Evolutionary conservation across 148 eudicot genomes (phyloP), one percentile per base, ranked within the genome.

Genomic region (Rhododendron kiyosumense): DNA sequence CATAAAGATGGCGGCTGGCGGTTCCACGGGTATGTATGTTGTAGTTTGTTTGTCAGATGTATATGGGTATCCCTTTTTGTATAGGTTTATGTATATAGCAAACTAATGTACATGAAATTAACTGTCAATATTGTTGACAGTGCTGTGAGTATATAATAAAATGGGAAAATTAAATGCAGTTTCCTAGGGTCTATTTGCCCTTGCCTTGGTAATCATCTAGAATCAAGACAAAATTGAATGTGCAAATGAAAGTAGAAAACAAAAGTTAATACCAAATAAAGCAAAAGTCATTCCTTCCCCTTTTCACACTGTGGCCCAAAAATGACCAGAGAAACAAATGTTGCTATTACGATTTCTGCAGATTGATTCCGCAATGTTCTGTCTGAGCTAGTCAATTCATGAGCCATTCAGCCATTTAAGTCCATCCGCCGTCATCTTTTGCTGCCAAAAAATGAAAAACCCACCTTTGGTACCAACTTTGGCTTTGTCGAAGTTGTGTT

Each of bases 21-120:
- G 17, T 14, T 8, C n/a, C 65, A 26, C 88, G 3, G n/a, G 54
- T 54, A 82, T 41, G 81, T 84, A 84, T 22, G n/a, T 84, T 30
- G 26, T 12, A 26, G 28, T 48, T 18, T 73, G 84, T 63, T 22
- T 63, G 26, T 61, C 9, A 38, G 28, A 5, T 54, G 83, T 65
- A 69, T 43, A 83, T 45, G 52, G 75, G 54, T 45, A 45, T 43
- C 46, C 36, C 43, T 36, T 65, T 43, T 65, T 38, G 84, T 63
- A 81, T 22, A 81, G 28, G 34, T 14, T 24, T 61, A 32, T 82
- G 38, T 63, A 82, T 45, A 11, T 81, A 81, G 26, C 7, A 36
- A 22, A 63, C 13, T 17, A 52, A 81, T 54, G 28, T 6, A 17
- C 41, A 51, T 11, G 18, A 26, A 79, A 15, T 20, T 43, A 76